Evolutionary conservation across 192 early-diverging fungal species (phyloP).

Genomic region (Linnemannia schmuckeri): DNA sequence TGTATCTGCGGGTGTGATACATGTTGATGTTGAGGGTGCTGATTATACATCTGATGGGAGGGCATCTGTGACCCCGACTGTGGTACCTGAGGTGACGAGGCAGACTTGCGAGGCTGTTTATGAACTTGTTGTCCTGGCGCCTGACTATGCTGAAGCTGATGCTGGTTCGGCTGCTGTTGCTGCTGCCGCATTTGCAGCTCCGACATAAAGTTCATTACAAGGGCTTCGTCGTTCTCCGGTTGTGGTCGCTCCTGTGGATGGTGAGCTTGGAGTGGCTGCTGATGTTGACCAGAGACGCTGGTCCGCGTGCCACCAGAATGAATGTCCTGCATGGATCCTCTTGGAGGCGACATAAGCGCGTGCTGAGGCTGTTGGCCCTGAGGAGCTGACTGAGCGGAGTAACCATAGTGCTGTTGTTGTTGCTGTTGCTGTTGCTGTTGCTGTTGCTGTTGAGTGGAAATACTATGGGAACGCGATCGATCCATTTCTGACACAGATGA

Average conservation of each 20-base stretch:
- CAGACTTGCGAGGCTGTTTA: conserved; percentile 16
- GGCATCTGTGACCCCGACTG: not conserved
- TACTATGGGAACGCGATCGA: conserved; percentile 14
- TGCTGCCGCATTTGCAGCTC: conserved; percentile 38
- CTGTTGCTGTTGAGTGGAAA: conserved; percentile 18
- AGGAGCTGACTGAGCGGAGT: conserved; percentile 15
- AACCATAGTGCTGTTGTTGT: conserved; percentile 21
- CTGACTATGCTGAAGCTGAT: not conserved
- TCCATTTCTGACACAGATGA: conserved; percentile 16
- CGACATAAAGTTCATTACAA: conserved; percentile 50
- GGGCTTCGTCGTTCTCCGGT: conserved; percentile 36
- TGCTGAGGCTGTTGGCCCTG: conserved; percentile 22
- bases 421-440: conserved; percentile 37
- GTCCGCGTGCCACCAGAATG: conserved; percentile 15
- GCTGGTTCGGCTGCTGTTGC: conserved; percentile 15
- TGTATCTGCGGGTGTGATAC: conserved; percentile 10
- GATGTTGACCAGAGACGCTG: conserved; percentile 3
- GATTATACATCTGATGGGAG: not conserved
- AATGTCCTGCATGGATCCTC: conserved; percentile 29
- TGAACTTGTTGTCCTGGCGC: not conserved
- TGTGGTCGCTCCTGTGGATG: conserved; percentile 18
- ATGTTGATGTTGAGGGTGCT: conserved; percentile 13
- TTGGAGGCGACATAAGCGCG: conserved; percentile 18
- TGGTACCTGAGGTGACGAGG: not conserved
- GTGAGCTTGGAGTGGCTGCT: conserved; percentile 22